Conservation (phyloP, 805 yeast species). For the Candida sanyiensis region DNA sequence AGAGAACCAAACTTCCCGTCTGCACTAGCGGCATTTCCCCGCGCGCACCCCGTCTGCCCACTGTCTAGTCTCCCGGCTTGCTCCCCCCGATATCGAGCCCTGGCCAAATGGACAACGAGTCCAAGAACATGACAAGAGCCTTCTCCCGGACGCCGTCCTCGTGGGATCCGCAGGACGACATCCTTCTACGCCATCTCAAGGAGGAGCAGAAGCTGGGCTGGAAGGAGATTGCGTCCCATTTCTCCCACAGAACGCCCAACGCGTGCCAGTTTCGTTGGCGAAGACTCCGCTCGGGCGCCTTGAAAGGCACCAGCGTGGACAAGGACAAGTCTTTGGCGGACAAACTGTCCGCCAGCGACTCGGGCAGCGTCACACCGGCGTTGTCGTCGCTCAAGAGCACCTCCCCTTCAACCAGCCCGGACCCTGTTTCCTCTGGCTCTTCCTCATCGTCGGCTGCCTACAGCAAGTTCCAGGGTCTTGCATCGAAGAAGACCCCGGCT, state of each 20-base stretch:
- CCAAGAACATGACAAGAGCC: constrained; percentile 22
- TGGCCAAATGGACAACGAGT: too few species aligned
- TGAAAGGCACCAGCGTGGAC: constrained; percentile 23
- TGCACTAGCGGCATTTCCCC: too few species aligned
- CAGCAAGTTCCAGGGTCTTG: constrained; percentile 9
- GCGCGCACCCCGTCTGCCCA: too few species aligned
- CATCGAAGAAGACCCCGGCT: constrained; percentile 5
- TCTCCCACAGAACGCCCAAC: constrained; percentile 76
- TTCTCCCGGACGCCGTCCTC: constrained; percentile 43
- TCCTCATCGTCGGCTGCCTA: constrained; percentile 6
- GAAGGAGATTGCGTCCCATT: constrained; percentile 80
- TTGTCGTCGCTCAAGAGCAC: constrained; percentile 3
- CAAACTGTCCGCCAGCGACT: constrained; percentile 1
- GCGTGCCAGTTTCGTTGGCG: constrained; percentile 92
- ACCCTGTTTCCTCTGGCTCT: too few species aligned
- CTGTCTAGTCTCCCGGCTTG: too few species aligned
- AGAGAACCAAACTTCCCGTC: too few species aligned
- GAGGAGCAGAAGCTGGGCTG: constrained; percentile 83
- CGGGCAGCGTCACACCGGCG: constrained; percentile 16
- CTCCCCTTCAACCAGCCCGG: constrained; percentile 11
- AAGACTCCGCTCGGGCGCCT: constrained; percentile 45
- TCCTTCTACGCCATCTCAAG: constrained; percentile 64
- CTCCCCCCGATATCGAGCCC: too few species aligned
- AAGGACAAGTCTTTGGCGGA: constrained; percentile 3
- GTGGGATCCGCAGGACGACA: constrained; percentile 78